These are phyloP conservation scores for Neohortaea acidophila DNA, from an alignment of 495 filamentous ascomycete species.

Conservation along the genomic window DNA sequence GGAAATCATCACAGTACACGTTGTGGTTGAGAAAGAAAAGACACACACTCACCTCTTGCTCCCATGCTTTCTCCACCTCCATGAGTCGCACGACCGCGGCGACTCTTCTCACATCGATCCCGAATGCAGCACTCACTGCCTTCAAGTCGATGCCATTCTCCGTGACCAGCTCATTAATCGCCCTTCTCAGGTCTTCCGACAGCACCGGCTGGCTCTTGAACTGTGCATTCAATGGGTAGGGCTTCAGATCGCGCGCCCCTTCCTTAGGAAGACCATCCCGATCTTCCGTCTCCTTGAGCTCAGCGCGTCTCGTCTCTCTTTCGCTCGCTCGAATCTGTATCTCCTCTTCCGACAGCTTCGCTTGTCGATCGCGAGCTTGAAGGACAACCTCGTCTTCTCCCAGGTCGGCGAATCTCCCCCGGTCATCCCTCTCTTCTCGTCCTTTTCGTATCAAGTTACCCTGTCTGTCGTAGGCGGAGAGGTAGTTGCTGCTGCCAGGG, in stretches of 20 bases:
- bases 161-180: conserved; percentile 56
- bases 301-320: conserved; percentile 8
- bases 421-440: neutral
- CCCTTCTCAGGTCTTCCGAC: conserved; percentile 56
- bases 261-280: conserved; percentile 26
- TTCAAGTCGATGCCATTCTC: conserved; percentile 51
- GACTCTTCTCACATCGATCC: conserved; percentile 73
- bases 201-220: conserved; percentile 64
- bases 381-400: conserved; percentile 13
- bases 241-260: conserved; percentile 30
- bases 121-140: conserved; percentile 58
- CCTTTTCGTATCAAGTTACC: conserved; percentile 27
- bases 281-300: conserved; percentile 16
- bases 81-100: conserved; percentile 80
- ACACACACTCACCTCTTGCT: conserved; percentile 45
- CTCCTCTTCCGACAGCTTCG: conserved; percentile 8
- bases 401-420: conserved; percentile 1
- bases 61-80: conserved; percentile 66
- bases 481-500: conserved; percentile 49
- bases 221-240: conserved; percentile 60
- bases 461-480: conserved; percentile 35
- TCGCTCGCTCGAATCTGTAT: neutral
- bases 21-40: conserved; percentile 20
- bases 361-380: conserved; percentile 16
- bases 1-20: conserved; percentile 53